Evolutionary conservation across 108 stramenopile genomes (phyloP), one percentile per base, ranked within the genome.

Genomic region (Fragilariopsis cylindrus): DNA sequence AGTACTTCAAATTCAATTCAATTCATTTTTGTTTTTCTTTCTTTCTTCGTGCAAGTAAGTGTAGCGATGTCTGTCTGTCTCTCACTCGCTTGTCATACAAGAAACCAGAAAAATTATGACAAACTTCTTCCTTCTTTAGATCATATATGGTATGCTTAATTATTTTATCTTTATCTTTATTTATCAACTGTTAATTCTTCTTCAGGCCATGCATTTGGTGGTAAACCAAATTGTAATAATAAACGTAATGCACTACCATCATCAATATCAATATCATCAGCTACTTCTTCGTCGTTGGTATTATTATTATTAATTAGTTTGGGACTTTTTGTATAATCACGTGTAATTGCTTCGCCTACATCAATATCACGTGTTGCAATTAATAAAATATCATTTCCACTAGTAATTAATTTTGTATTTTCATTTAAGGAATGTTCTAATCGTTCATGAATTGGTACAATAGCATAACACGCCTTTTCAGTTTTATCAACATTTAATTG

Each of bases 351-450:
- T 74, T 77, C 77, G 45, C 77, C 77, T 12, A 7, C 63, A 3
- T 13, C 50, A 57, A 77, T 77, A 39, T 73, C 77, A 12, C 77
- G 49, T 48, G 77, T 77, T 3, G 77, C 77, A 16, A 76, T 72
- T 30, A 76, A 49, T 47, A 76, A 73, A 0, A 76, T 49, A 15
- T 76, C 76, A 39, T 72, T 41, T 7, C 70, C 66, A 7, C 41
- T 63, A 6, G 71, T 15, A 9, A 76, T 72, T 43, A 76, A 13
- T 16, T 76, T 76, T 1, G 71, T 42, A 64, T 76, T 76, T 72
- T 71, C 76, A 15, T 72, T 48, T 9, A 48, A 39, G 9, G 63
- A 76, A 62, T 76, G 76, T 47, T 72, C 76, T 40, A 76, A 47
- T 65, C 63, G 71, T 46, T 76, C 76, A 64, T 76, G 62, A 0